Percentiles rank a stretch among this genome's conserved stretches.
phyloP scores from a whole-genome alignment of 2,329 filamentous ascomycete genomes.

The Penicillium sp. region DNA sequence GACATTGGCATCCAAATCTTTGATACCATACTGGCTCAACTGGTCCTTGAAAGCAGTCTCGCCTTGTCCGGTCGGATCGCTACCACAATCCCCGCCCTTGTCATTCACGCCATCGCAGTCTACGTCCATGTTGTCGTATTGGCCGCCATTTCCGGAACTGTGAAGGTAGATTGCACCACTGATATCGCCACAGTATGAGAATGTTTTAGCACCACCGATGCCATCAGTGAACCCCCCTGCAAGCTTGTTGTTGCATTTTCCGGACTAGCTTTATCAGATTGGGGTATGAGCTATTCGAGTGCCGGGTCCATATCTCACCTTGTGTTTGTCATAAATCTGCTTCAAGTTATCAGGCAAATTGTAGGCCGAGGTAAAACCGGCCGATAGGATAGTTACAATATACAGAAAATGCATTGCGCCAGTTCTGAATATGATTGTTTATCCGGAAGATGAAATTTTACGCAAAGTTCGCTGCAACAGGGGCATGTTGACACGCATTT shows the following conservation, averaged over 20 bases:
- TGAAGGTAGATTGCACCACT: conserved; percentile 56
- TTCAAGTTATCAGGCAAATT: neutral
- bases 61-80: conserved; percentile 45
- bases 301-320: neutral
- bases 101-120: conserved; percentile 60
- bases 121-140: conserved; percentile 60
- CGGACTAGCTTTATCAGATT: conserved; percentile 8
- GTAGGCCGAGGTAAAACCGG: neutral
- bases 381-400: neutral
- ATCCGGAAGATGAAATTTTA: too few relatives aligned
- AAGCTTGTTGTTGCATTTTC: conserved; percentile 27
- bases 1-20: conserved; percentile 56
- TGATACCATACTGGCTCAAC: conserved; percentile 46
- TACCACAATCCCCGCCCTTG: conserved; percentile 52
- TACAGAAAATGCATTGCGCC: neutral
- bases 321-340: conserved; percentile 4
- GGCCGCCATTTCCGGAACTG: conserved; percentile 39
- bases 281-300: too few relatives aligned
- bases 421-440: neutral
- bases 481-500: neutral
- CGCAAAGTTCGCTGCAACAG: too few relatives aligned
- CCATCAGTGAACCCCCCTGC: conserved; percentile 28
- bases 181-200: conserved; percentile 56
- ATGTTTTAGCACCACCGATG: neutral
- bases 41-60: conserved; percentile 54